Base-by-base conservation (phyloP, 1,139 yeast genomes). In the Yarrowia galli region DNA sequence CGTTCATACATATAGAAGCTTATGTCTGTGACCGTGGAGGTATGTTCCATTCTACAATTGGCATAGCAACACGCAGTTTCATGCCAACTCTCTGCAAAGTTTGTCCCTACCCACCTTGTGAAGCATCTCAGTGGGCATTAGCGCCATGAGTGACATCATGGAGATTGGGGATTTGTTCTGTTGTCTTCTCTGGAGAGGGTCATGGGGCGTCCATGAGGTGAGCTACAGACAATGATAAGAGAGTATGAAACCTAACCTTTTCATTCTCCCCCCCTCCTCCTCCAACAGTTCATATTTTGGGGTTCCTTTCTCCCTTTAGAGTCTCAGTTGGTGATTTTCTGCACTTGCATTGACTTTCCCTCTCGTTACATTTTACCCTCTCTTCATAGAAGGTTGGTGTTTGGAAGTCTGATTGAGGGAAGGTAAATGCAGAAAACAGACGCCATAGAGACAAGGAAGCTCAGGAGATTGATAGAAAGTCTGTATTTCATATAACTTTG, bases 191-290 rank as follows among this genome's bases (percentile, higher is more conserved):
- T 35, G 16, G 38, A 35, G 16, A 9, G 15, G 43, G 43, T 40
- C 43, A 40, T 40, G 43, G 15, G 43, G 5, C 32, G 32, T 28
- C n/a, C 8, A 28, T 28, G 32, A 10, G 9, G 32, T 36, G 40
- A 40, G 22, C 45, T 8, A 40, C 45, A 40, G n/a, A 43, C 48
- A 43, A 43, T 22, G 28, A 43, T 20, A 20, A 15, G 48, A 22
- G 48, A 13, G n/a, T 22, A 23, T 23, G 49, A 45, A 45, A 23
- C 32, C 28, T 45, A 45, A 45, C 49, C n/a, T 43, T 43, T 20
- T 43, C 48, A 15, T 22, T 13, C 3, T n/a, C 3, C 13, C 25
- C n/a, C 20, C 10, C 48, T 16, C 15, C 25, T 23, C 40, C 15
- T 16, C 40, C 15, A 43, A 13, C 48, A 43, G 15, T 22, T 12